Evolutionary conservation across 257 asterid species (phyloP).

Genomic region (Lantana camara): DNA sequence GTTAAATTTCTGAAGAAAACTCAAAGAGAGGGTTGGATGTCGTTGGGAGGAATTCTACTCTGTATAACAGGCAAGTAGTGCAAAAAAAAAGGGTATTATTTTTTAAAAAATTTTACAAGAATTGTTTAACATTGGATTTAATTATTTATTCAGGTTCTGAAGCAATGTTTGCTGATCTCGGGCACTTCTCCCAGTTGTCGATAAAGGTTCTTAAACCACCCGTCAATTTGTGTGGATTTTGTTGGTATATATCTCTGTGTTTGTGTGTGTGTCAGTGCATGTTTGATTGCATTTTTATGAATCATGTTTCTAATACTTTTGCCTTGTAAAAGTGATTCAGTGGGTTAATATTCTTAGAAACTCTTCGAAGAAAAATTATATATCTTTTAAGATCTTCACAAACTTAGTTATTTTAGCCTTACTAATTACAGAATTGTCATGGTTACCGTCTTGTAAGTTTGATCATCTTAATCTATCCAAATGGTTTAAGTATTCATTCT

Average conservation of each 20-base stretch:
- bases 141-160: slow-evolving; percentile 69
- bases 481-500: too few relatives aligned
- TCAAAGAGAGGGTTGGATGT: slow-evolving; percentile 75
- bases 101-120: not conserved
- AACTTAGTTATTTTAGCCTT: not conserved
- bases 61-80: slow-evolving; percentile 73
- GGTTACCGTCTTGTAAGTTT: too few relatives aligned
- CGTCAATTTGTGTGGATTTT: not conserved
- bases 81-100: not conserved
- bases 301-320: not conserved
- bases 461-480: too few relatives aligned
- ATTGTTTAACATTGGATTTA: not conserved
- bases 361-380: too few relatives aligned
- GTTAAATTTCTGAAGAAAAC: slow-evolving; percentile 77
- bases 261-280: too few relatives aligned
- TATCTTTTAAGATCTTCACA: too few relatives aligned
- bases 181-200: slow-evolving; percentile 88
- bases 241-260: not conserved
- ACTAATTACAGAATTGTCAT: too few relatives aligned
- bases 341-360: too few relatives aligned
- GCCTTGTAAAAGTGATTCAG: not conserved
- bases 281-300: not conserved
- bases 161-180: slow-evolving; percentile 99
- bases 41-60: slow-evolving; percentile 79
- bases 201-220: slow-evolving; percentile 55